phyloP scores from a whole-genome alignment of 2,329 filamentous ascomycete genomes.

The Ceratocystis cubensis region DNA sequence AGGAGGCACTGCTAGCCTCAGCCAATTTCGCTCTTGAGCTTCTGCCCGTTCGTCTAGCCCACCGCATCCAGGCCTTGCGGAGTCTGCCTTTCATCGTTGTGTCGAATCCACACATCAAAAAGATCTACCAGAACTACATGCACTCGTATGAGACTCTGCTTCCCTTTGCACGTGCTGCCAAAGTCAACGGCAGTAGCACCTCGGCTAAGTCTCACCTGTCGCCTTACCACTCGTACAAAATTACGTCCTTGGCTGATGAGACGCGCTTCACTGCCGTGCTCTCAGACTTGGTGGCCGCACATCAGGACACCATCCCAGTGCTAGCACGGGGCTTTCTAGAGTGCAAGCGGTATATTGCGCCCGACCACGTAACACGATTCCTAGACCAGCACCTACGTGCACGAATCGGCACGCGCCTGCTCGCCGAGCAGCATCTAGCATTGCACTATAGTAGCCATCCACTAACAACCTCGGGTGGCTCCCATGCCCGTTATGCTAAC shows the following conservation, averaged over 20 bases:
- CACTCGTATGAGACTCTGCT: constrained; percentile 84
- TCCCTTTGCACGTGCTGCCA: constrained; percentile 53
- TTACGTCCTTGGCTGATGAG: constrained; percentile 46
- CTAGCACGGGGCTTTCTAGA: constrained; percentile 88
- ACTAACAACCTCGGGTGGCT: constrained; percentile 28
- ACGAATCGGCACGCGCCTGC: constrained; percentile 81
- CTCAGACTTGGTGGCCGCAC: constrained; percentile 87
- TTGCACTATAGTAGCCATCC: constrained; percentile 52
- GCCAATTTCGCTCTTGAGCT: constrained; percentile 93
- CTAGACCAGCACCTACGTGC: constrained; percentile 88
- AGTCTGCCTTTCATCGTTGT: constrained; percentile 97
- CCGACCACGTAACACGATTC: constrained; percentile 74
- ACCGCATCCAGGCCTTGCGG: constrained; percentile 82
- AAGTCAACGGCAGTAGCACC: constrained; percentile 20
- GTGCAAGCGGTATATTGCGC: constrained; percentile 76
- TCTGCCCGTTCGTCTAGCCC: constrained; percentile 80
- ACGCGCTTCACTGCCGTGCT: constrained; percentile 84
- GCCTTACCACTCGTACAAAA: constrained; percentile 35
- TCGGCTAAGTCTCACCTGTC: not conserved
- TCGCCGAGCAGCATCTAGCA: constrained; percentile 94
- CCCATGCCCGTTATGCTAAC: constrained; percentile 45
- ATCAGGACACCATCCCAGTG: constrained; percentile 86
- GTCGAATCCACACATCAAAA: constrained; percentile 87
- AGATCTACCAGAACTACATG: constrained; percentile 92
- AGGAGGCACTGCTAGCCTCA: constrained; percentile 68